A percentile compares a stretch with the other conserved stretches of the same genome.
Evolutionary conservation across 352 stramenopile species (phyloP).

Genomic region (Phytopythium aichiense): DNA sequence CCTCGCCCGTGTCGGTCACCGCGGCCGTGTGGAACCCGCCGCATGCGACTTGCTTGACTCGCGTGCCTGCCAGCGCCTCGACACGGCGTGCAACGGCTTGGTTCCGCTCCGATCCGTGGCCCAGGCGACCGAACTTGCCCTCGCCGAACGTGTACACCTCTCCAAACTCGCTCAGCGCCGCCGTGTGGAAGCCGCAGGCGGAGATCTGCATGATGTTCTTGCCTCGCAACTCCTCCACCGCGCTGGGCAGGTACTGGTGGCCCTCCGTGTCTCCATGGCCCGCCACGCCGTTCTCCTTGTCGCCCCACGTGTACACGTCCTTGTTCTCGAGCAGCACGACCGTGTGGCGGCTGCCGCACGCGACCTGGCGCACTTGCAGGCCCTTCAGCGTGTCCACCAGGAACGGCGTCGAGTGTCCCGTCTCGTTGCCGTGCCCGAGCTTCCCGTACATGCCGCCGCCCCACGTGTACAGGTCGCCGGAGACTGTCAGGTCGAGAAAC

Average conservation of each 20-base stretch:
- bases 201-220: slow-evolving; percentile 89
- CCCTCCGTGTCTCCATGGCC: slow-evolving; percentile 94
- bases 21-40: slow-evolving; percentile 87
- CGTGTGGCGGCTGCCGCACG: slow-evolving; percentile 93
- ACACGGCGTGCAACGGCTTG: slow-evolving; percentile 73
- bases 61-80: slow-evolving; percentile 61
- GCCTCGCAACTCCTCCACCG: slow-evolving; percentile 85
- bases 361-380: slow-evolving; percentile 89
- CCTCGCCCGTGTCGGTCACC: slow-evolving; percentile 79
- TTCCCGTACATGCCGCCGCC: slow-evolving; percentile 96
- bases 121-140: slow-evolving; percentile 88
- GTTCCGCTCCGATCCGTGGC: slow-evolving; percentile 82
- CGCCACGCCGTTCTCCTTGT: slow-evolving; percentile 95
- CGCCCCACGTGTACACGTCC: slow-evolving; percentile 93
- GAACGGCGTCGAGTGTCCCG: slow-evolving; percentile 90
- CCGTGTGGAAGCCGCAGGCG: slow-evolving; percentile 85
- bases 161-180: slow-evolving; percentile 73
- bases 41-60: slow-evolving; percentile 85
- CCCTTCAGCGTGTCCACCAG: slow-evolving; percentile 93
- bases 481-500: slow-evolving; percentile 27
- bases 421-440: slow-evolving; percentile 91
- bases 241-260: slow-evolving; percentile 92
- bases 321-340: slow-evolving; percentile 87
- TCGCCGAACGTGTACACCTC: slow-evolving; percentile 94
- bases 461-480: slow-evolving; percentile 93